A percentile compares a stretch with the other conserved stretches of the same genome.
These are phyloP conservation scores for Alternaria brassicae DNA, from an alignment of 2,329 filamentous ascomycete species.

Conservation along the genomic window DNA sequence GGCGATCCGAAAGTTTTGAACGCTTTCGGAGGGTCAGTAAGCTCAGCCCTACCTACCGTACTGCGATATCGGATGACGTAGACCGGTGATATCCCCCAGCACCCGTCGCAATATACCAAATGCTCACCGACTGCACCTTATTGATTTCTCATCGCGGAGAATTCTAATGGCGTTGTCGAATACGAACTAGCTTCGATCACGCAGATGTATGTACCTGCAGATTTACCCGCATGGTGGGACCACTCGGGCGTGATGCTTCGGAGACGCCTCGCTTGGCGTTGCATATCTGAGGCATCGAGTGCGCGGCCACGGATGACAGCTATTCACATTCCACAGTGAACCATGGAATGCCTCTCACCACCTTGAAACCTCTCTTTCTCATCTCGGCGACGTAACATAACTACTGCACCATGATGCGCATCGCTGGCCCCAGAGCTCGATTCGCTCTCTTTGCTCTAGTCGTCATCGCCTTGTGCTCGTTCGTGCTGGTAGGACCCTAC, in stretches of 20 bases:
- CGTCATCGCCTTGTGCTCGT: conserved; percentile 63
- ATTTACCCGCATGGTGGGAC: conserved; percentile 15
- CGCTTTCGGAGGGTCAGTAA: conserved; percentile 26
- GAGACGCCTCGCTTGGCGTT: conserved; percentile 21
- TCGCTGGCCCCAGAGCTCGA: conserved; percentile 41
- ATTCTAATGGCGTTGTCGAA: conserved; percentile 6
- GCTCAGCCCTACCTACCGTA: conserved; percentile 17
- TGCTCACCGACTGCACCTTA: conserved; percentile 15
- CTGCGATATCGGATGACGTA: conserved; percentile 45
- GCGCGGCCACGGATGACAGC: conserved; percentile 9
- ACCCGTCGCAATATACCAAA: conserved; percentile 35
- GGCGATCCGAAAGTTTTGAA: conserved; percentile 18
- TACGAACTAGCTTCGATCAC: conserved; percentile 9
- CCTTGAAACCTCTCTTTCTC: not conserved
- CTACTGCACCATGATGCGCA: conserved; percentile 36
- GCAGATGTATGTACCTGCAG: conserved; percentile 16
- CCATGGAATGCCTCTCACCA: conserved; percentile 3
- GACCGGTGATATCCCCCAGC: conserved; percentile 35
- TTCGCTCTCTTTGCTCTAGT: conserved; percentile 59
- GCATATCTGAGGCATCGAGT: conserved; percentile 20
- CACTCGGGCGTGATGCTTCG: conserved; percentile 13
- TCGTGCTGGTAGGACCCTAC: conserved; percentile 67
- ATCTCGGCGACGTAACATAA: not conserved
- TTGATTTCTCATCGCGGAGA: conserved; percentile 1
- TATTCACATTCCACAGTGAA: not conserved